Conservation (phyloP, 768 basidiomycete genomes). For the Boletus rubroflammeus region DNA sequence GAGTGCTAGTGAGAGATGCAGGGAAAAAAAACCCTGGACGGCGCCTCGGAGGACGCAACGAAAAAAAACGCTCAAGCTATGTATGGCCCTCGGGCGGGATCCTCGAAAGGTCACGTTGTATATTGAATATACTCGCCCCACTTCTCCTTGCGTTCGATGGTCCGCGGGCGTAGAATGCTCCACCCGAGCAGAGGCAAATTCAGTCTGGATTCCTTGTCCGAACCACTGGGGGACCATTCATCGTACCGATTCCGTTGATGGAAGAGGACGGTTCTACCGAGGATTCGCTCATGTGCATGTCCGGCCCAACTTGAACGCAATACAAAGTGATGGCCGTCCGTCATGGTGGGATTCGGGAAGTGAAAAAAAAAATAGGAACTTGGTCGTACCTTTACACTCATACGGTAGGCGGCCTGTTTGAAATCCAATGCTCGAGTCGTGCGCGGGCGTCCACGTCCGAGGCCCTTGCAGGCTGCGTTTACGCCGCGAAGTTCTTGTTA, state of each 20-base stretch:
- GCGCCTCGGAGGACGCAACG: neutral
- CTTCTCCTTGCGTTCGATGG: neutral
- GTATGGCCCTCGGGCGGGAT: neutral
- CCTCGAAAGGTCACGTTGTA: neutral
- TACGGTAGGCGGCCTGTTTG: neutral
- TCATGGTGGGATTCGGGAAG: neutral
- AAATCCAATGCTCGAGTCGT: neutral
- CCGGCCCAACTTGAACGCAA: neutral
- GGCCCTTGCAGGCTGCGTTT: neutral
- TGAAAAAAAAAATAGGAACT: neutral
- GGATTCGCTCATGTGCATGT: neutral
- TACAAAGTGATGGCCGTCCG: neutral
- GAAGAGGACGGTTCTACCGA: neutral
- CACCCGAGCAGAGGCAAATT: neutral
- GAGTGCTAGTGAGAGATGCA: neutral
- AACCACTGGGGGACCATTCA: too few relatives aligned
- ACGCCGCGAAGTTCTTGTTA: neutral
- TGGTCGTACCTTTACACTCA: neutral
- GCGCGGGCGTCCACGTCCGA: neutral
- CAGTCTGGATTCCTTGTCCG: too few relatives aligned
- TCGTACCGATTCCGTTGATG: neutral
- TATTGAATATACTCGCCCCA: neutral
- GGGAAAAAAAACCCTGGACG: neutral
- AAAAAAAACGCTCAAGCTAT: neutral
- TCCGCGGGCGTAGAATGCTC: neutral